Evolutionary conservation across 306 rosid species (phyloP), one percentile per base, ranked within the genome.

Genomic region (Cicer pinnatifidum): DNA sequence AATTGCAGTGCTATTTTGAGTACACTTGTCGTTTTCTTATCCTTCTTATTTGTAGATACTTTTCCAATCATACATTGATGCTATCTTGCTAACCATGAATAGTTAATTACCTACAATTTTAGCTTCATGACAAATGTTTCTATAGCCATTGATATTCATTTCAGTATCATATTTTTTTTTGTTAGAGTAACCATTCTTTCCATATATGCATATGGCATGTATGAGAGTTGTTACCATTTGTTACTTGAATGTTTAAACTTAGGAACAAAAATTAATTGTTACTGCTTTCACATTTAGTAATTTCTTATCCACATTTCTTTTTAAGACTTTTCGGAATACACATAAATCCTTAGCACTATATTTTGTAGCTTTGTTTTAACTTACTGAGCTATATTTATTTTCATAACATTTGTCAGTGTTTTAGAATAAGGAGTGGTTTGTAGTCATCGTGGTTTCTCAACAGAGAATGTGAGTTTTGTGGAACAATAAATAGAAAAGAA

Each of bases 41-140:
- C 63, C 71, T 75, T 71, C 74, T 73, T 61, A 64, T 19, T 28
- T 17, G 11, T 68, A 60, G 43, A 41, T 33, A 9, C 43, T 35
- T 51, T 67, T 28, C 75, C 73, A 54, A 7, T 56, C 79, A 67
- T 66, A 20, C n/a, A 44, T 47, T 67, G 12, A 65, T 61, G 37
- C 54, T 57, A 44, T 50, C 43, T 48, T 15, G 48, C 72, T 60
- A 69, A 58, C 67, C 54, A 69, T 48, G 62, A 69, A 63, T 78
- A 28, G 11, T 70, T 48, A 1, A 13, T 40, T 38, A 63, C 9
- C 65, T 59, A 74, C 80, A 61, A 19, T 69, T 74, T 69, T 69
- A 61, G 73, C 84, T 81, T 52, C 77, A 8, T 75, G 77, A 69
- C 76, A 68, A 80, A 75, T 17, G 6, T 28, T 61, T 53, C 51